phyloP scores from a whole-genome alignment of 495 filamentous ascomycete species.

The Aspergillus coremiiformis region DNA sequence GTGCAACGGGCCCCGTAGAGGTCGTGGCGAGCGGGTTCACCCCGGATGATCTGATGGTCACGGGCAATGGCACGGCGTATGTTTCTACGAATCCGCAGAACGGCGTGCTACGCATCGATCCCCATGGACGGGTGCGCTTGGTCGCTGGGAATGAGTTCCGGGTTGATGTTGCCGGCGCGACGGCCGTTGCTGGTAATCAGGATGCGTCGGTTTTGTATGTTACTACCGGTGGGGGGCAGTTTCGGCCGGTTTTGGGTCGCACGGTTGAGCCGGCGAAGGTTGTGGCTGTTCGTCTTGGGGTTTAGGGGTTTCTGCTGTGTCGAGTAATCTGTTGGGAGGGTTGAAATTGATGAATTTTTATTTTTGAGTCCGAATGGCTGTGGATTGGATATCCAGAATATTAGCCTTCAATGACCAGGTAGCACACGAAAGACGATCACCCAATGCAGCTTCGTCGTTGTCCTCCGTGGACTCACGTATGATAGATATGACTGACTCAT shows the following conservation, averaged over 20 bases:
- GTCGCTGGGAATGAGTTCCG: constrained; percentile 20
- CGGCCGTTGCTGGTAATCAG: constrained; percentile 4
- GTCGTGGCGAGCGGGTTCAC: constrained; percentile 24
- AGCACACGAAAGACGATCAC: too few species aligned
- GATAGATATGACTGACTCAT: too few species aligned
- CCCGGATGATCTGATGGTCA: constrained; percentile 28
- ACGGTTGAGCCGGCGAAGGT: constrained; percentile 25
- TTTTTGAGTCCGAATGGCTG: too few species aligned
- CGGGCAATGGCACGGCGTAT: constrained; percentile 31
- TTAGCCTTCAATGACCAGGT: too few species aligned
- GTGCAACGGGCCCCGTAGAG: constrained; percentile 20
- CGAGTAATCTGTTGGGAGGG: too few species aligned
- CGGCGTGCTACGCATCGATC: constrained; percentile 21
- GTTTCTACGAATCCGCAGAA: constrained; percentile 24
- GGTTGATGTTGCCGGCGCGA: constrained; percentile 11
- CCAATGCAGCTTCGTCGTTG: too few species aligned
- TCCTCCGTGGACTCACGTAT: too few species aligned
- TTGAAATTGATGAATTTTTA: too few species aligned
- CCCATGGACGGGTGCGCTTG: constrained; percentile 19
- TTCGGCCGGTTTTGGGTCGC: constrained; percentile 22
- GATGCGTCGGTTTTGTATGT: constrained; percentile 24
- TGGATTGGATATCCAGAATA: too few species aligned
- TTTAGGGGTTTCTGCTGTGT: too few species aligned
- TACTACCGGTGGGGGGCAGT: constrained; percentile 22
- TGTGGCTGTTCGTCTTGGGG: constrained; percentile 4